These are phyloP conservation scores for Carex littledalei DNA, from an alignment of 176 grass and related monocot genomes.

Conservation along the genomic window DNA sequence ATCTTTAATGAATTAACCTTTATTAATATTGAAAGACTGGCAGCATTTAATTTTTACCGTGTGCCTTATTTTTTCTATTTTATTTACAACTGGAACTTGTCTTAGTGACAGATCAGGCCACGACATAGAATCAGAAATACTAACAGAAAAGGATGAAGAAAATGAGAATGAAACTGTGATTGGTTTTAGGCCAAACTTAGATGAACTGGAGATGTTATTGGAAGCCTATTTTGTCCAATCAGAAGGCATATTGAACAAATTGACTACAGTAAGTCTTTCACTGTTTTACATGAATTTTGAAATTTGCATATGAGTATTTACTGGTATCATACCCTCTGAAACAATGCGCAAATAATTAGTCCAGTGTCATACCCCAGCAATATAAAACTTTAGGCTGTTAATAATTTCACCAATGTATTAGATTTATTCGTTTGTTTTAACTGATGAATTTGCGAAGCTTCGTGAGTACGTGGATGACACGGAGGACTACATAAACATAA, in stretches of 20 bases:
- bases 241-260: constrained; percentile 54
- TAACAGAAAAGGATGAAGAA: not conserved
- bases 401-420: not conserved
- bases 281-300: not conserved
- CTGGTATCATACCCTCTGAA: not conserved
- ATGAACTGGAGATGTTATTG: constrained; percentile 68
- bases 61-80: not conserved
- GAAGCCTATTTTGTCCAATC: constrained; percentile 73
- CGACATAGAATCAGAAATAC: not conserved
- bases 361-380: not conserved
- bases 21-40: not conserved
- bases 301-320: not conserved
- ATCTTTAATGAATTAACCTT: not conserved
- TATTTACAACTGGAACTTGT: not conserved
- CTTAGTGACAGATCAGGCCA: not conserved
- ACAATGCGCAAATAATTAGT: not conserved
- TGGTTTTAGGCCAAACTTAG: constrained; percentile 36
- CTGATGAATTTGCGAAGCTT: not conserved
- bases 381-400: not conserved
- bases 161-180: not conserved
- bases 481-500: constrained; percentile 18
- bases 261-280: constrained; percentile 33
- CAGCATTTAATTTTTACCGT: not conserved
- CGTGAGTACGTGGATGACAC: constrained; percentile 16
- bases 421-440: not conserved